Conservation (phyloP, 495 filamentous ascomycete genomes). For the Daldinia caldariorum region DNA sequence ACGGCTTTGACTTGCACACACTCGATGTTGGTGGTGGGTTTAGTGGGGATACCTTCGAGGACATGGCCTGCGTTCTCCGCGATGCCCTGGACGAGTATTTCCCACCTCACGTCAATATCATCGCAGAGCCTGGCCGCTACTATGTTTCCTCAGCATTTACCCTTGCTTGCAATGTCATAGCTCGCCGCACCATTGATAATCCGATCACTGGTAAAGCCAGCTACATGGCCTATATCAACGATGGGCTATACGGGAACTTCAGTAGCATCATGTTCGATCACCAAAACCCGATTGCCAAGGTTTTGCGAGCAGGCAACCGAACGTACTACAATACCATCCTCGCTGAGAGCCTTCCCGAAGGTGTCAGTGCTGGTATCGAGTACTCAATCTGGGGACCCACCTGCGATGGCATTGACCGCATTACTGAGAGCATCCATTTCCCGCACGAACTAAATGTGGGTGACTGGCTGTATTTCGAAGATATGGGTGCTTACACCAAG, state of each 20-base stretch:
- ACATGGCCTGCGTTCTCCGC: conserved; percentile 83
- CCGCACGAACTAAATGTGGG: conserved; percentile 81
- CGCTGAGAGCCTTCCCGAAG: conserved; percentile 49
- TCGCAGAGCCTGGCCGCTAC: conserved; percentile 95
- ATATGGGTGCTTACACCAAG: conserved; percentile 98
- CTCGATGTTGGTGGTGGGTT: conserved; percentile 97
- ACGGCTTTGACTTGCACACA: conserved; percentile 84
- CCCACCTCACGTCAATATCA: conserved; percentile 84
- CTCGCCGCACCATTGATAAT: conserved; percentile 82
- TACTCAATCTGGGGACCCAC: conserved; percentile 99
- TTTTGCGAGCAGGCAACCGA: conserved; percentile 70
- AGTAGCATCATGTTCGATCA: conserved; percentile 99
- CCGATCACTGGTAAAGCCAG: conserved; percentile 63
- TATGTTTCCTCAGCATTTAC: conserved; percentile 94
- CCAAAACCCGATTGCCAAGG: conserved; percentile 85
- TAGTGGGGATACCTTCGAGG: conserved; percentile 85
- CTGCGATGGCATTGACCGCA: conserved; percentile 96
- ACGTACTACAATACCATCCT: conserved; percentile 59
- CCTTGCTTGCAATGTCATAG: conserved; percentile 92
- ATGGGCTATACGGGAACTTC: conserved; percentile 97
- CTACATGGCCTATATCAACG: conserved; percentile 97
- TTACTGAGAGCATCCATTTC: conserved; percentile 79
- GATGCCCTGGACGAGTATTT: conserved; percentile 86
- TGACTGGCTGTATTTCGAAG: conserved; percentile 98
- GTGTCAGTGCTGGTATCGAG: conserved; percentile 56